A percentile compares a stretch with the other conserved stretches of the same genome.
Evolutionary conservation across 495 filamentous ascomycete species (phyloP).

Genomic region (Viridothelium virens): DNA sequence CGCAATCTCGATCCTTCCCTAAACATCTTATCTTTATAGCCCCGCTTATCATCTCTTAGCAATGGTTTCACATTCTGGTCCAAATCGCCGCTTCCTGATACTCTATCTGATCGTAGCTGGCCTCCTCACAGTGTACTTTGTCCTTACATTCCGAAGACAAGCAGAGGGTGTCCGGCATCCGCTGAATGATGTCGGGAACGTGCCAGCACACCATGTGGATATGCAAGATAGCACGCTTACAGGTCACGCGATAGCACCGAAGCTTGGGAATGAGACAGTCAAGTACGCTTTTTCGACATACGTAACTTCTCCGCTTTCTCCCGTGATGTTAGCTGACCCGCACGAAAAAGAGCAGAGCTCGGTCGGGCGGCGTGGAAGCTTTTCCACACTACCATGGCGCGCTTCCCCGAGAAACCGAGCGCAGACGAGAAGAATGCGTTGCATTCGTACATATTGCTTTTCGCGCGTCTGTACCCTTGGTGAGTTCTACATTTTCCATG

Average conservation of each 20-base stretch:
- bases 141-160: constrained; percentile 19
- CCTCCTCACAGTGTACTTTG: constrained; percentile 26
- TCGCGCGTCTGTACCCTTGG: constrained; percentile 84
- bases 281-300: constrained; percentile 47
- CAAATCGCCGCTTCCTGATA: constrained; percentile 25
- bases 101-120: constrained; percentile 22
- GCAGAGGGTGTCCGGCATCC: constrained; percentile 14
- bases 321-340: not conserved
- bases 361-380: constrained; percentile 86
- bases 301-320: constrained; percentile 7
- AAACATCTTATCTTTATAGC: not conserved
- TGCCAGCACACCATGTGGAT: constrained; percentile 16
- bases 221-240: constrained; percentile 45
- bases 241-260: constrained; percentile 77
- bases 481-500: not conserved
- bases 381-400: constrained; percentile 90
- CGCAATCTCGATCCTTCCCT: not conserved
- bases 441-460: constrained; percentile 77
- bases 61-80: constrained; percentile 10
- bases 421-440: constrained; percentile 76
- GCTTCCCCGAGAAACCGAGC: constrained; percentile 81
- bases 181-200: constrained; percentile 8
- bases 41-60: constrained; percentile 11
- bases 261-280: constrained; percentile 82
- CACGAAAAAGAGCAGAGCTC: constrained; percentile 61